Evolutionary conservation across 164 flowering plant genomes (phyloP).

Genomic region (Liquidambar formosana): DNA sequence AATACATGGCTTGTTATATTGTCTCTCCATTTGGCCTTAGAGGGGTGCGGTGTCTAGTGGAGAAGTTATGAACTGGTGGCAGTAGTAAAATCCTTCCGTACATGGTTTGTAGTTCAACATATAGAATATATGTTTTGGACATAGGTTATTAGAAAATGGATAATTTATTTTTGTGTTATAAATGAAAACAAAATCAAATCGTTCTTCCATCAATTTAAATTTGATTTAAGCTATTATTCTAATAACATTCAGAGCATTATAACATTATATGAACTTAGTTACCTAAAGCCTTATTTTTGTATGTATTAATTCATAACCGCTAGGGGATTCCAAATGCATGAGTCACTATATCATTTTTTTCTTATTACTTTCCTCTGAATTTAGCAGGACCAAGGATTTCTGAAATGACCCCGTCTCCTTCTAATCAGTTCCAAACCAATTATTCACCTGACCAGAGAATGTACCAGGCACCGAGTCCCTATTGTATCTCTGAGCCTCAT

Average conservation of each 20-base stretch:
- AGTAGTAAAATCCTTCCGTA: too few relatives aligned
- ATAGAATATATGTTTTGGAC: too few relatives aligned
- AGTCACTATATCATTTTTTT: background rate
- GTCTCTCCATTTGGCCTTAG: too few relatives aligned
- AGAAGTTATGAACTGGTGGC: too few relatives aligned
- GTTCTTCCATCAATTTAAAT: background rate
- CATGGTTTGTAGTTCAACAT: too few relatives aligned
- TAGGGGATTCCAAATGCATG: background rate
- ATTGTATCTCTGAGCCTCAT: constrained; percentile 10
- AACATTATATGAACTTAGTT: background rate
- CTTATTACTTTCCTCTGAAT: background rate
- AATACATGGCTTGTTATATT: too few relatives aligned
- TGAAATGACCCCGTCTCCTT: constrained; percentile 23
- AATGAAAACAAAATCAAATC: too few relatives aligned
- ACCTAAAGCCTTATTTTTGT: background rate
- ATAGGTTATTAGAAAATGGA: too few relatives aligned
- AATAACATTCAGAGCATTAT: background rate
- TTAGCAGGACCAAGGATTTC: constrained; percentile 36
- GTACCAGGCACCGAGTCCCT: constrained; percentile 21
- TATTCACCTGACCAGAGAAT: constrained; percentile 26
- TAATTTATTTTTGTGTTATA: too few relatives aligned
- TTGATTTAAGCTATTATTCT: background rate
- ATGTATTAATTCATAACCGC: too few relatives aligned
- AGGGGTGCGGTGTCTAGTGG: too few relatives aligned
- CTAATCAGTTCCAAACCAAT: constrained; percentile 25